Evolutionary conservation across 805 yeast genomes (phyloP), one percentile per base, ranked within the genome.

Genomic region (Yamadazyma scolyti): DNA sequence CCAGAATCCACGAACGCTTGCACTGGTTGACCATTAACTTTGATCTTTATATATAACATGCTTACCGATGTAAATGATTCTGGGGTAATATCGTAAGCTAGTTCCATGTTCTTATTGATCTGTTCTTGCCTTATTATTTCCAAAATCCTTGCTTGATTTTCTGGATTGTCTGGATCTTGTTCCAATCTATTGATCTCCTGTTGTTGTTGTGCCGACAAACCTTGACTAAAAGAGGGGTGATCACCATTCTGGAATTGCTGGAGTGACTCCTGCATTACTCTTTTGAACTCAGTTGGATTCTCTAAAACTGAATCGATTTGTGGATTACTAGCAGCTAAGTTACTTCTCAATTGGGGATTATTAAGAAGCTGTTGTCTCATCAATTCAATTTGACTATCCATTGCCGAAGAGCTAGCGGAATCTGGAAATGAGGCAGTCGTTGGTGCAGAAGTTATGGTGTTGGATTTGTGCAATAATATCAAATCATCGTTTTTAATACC

Each of bases 1-100:
- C 99, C 98, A 0, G 97, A 78, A 54, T 93, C 99, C 4, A 93
- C 95, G 63, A 93, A 87, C 0, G 97, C 97, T 52, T 85, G 85
- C 3, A 88, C 82, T 14, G 80, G 78, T 27, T 71, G 67, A 1
- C 93, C 90, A 48, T 93, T 89, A 21, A 90, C 81, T 43, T 76
- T 80, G 23, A 87, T 68, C 34, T 78, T 69, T 10, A 93, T 77
- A 56, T 81, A 90, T 23, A 93, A 69, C 96, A 93, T 88, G 19
- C 75, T 74, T 3, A 90, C 94, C 0, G 72, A 58, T 0, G 88
- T 80, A 59, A 93, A 93, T 21, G 84, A 71, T 54, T 93, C 99
- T 0, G 99, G 98, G 4, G 90, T 77, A 31, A 80, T 78, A 36
- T 89, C 97, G 52, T 79, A 68, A 0, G 98, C 97, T 41, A 76